Conservation (phyloP, 768 basidiomycete species). For the Lanmaoa rubissima region DNA sequence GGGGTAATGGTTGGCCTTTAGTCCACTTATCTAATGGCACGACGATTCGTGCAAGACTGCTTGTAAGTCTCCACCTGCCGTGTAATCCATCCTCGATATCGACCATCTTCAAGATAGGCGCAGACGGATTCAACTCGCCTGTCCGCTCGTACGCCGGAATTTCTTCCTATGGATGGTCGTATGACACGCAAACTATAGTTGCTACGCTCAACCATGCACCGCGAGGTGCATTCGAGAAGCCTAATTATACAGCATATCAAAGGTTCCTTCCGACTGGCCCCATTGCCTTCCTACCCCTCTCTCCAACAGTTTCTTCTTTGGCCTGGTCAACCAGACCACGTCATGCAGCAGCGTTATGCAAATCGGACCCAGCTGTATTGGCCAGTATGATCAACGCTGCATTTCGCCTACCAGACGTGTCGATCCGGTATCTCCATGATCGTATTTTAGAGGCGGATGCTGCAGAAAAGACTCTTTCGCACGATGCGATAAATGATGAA, state of each 20-base stretch:
- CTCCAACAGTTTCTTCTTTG: conserved; percentile 73
- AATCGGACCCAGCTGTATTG: conserved; percentile 62
- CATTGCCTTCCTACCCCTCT: conserved; percentile 91
- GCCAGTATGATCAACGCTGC: conserved; percentile 83
- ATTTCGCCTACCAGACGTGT: conserved; percentile 78
- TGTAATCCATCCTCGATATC: background rate
- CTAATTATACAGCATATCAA: conserved; percentile 86
- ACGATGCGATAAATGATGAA: conserved; percentile 54
- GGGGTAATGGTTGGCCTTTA: conserved; percentile 72
- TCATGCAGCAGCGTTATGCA: conserved; percentile 69
- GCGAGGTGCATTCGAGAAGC: conserved; percentile 55
- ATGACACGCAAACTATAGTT: conserved; percentile 86
- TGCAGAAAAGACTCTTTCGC: conserved; percentile 45
- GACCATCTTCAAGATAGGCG: conserved; percentile 64
- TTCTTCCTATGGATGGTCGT: conserved; percentile 87
- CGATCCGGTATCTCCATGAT: conserved; percentile 63
- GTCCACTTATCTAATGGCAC: conserved; percentile 70
- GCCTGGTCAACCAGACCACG: conserved; percentile 91
- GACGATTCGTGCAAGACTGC: conserved; percentile 65
- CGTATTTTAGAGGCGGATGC: conserved; percentile 56
- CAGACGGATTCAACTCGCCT: conserved; percentile 94
- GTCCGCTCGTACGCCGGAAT: conserved; percentile 86
- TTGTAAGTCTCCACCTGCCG: conserved; percentile 47
- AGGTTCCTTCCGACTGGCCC: conserved; percentile 94
- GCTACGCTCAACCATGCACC: conserved; percentile 80